Base-by-base conservation (phyloP, 2,329 filamentous ascomycete species). In the Microsporum canis region DNA sequence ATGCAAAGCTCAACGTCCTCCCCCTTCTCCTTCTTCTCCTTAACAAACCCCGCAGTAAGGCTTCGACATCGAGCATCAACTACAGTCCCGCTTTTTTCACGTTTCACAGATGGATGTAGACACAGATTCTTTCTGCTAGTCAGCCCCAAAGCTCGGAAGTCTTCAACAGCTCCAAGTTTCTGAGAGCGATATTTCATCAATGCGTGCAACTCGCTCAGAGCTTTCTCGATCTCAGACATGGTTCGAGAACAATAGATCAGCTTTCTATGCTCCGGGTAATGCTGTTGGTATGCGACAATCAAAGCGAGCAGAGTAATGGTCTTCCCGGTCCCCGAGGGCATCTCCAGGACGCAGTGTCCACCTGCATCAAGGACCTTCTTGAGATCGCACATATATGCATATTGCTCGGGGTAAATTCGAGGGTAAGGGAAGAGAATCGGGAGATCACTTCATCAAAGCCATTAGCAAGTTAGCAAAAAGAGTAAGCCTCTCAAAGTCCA, bases 171-270 rank as follows among this genome's bases (percentile, higher is more conserved):
- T 0, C 94, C 94, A n/a, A 99, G 82, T 73, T 96, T 85, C 65
- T 96, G 83, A 4, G 89, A 79, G 14, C 94, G 88, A 71, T 96
- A 97, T 71, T 95, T 95, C 91, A 99, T 99, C 59, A 99, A 77
- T 29, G 86, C 86, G 72, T 94, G 91, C 68, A 99, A 74, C 75
- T 99, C 94, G 7, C 89, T 89, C 59, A 99, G 76, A 0, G 95
- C 94, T 76, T 99, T 99, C 73, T 99, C 94, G 70, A 99, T 99
- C 77, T 99, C 94, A 41, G 94, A 99, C 91, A 99, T 99, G 61
- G 94, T 99, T 78, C 94, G 91, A 65, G 94, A 99, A 79, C 94
- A 99, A 76, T 99, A 99, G 61, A 99, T 96, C 58, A 99, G 84
- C 76, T 99, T 99, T 61, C 95, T 83, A 69, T 94, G 89, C 71